These are phyloP conservation scores for Fragaria ananassa DNA, from an alignment of 306 rosid species.

Conservation along the genomic window DNA sequence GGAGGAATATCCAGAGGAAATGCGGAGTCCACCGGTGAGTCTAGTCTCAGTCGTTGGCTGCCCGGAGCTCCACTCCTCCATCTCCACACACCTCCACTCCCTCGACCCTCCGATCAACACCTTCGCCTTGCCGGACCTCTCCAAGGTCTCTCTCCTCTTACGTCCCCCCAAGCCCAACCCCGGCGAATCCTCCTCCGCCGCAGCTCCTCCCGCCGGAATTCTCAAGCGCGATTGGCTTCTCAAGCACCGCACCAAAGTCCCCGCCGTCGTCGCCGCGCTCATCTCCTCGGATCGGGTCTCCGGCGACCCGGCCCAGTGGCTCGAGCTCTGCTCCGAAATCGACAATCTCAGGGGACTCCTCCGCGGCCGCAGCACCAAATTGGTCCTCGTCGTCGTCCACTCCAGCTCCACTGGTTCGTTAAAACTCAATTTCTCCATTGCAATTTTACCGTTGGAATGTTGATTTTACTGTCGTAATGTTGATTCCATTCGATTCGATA, in stretches of 20 bases:
- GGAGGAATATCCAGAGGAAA: conserved; percentile 92
- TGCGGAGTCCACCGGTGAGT: conserved; percentile 86
- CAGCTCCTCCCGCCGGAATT: conserved; percentile 34
- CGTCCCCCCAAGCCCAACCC: conserved; percentile 25
- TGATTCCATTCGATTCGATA: not conserved
- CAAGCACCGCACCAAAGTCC: conserved; percentile 84
- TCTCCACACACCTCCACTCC: conserved; percentile 60
- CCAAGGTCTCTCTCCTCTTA: conserved; percentile 60
- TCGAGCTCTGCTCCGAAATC: conserved; percentile 82
- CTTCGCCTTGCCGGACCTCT: conserved; percentile 73
- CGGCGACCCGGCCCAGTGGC: conserved; percentile 89
- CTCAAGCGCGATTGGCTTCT: conserved; percentile 75
- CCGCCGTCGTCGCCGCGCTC: conserved; percentile 66
- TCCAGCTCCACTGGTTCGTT: conserved; percentile 46
- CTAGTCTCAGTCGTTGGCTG: conserved; percentile 68
- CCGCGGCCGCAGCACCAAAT: conserved; percentile 65
- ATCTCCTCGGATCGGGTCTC: conserved; percentile 56
- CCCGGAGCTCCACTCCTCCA: conserved; percentile 58
- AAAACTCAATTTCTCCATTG: not conserved
- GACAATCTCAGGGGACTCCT: conserved; percentile 54
- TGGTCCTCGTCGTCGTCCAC: conserved; percentile 58
- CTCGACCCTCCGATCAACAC: conserved; percentile 87
- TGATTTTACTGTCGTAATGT: not conserved
- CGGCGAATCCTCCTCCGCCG: conserved; percentile 22
- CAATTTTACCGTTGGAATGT: not conserved